Percentiles rank a stretch among this genome's conserved stretches.
Evolutionary conservation across 441 rosid species (phyloP).

Genomic region (Croton laevigatus): DNA sequence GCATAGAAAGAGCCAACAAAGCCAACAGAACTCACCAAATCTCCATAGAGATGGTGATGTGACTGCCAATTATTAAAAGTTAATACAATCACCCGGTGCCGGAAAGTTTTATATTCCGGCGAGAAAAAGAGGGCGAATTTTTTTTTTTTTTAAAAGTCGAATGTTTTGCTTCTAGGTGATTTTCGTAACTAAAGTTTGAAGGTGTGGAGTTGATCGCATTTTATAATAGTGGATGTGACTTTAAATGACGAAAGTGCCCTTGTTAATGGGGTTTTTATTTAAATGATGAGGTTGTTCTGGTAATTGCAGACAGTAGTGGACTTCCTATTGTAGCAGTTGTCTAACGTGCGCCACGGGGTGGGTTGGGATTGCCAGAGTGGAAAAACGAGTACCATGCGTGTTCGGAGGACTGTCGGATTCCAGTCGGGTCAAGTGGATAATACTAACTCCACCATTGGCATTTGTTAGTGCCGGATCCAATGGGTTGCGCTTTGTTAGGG

Average conservation of each 20-base stretch:
- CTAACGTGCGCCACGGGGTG: conserved; percentile 23
- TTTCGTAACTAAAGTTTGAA: conserved; percentile 31
- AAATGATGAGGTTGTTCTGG: conserved; percentile 17
- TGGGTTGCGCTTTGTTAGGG: too few relatives aligned
- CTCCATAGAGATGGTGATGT: conserved; percentile 4
- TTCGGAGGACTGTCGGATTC: conserved; percentile 43
- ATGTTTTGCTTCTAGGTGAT: conserved; percentile 19
- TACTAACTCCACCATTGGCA: too few relatives aligned
- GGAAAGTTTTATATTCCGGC: conserved; percentile 23
- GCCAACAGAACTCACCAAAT: background rate
- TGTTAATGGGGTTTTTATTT: background rate
- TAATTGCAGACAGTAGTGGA: conserved; percentile 13
- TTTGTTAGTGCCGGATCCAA: too few relatives aligned
- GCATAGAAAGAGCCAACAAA: background rate
- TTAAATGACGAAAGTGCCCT: conserved; percentile 25
- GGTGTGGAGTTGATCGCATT: conserved; percentile 13
- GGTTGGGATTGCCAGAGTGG: conserved; percentile 25
- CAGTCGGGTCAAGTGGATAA: too few relatives aligned
- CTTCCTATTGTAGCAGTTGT: conserved; percentile 1
- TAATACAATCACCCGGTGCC: conserved; percentile 1
- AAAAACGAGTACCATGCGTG: conserved; percentile 34
- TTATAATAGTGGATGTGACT: conserved; percentile 23
- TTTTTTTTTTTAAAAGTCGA: background rate
- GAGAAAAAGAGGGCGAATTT: background rate
- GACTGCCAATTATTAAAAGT: background rate